Conservation (phyloP, 441 rosid species). For the Kokia cookei region DNA sequence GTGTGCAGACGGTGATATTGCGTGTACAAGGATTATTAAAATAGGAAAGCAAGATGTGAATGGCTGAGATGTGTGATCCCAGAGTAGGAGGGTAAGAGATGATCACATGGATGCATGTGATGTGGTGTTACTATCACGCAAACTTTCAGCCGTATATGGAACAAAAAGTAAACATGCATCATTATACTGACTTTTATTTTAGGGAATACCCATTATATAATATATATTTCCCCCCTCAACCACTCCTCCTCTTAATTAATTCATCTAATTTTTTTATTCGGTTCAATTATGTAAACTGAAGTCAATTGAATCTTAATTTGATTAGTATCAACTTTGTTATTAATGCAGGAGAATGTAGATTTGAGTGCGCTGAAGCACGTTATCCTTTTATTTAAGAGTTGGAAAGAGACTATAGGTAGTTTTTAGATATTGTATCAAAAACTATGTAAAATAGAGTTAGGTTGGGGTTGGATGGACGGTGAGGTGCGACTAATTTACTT, state of each 20-base stretch:
- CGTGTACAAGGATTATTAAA: not conserved
- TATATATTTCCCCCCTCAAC: not conserved
- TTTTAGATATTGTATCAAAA: too few species aligned
- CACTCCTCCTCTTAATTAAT: conserved; percentile 11
- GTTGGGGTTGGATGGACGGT: too few species aligned
- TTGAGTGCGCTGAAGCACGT: too few species aligned
- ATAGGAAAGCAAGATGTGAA: not conserved
- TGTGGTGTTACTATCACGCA: not conserved
- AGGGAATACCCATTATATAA: not conserved
- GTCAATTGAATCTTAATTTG: too few species aligned
- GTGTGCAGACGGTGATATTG: not conserved
- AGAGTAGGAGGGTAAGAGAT: not conserved
- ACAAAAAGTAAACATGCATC: not conserved
- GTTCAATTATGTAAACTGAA: not conserved
- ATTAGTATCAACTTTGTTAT: too few species aligned
- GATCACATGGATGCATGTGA: not conserved
- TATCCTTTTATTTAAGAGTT: too few species aligned
- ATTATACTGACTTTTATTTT: not conserved
- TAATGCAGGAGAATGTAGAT: too few species aligned
- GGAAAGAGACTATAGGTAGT: too few species aligned
- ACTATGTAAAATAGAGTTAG: too few species aligned
- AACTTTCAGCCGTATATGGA: not conserved
- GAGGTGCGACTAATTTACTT: too few species aligned
- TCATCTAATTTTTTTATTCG: not conserved
- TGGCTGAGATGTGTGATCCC: not conserved